Evolutionary conservation across 176 grass and related monocot species (phyloP).

Genomic region (bread wheat (Triticum aestivum)): DNA sequence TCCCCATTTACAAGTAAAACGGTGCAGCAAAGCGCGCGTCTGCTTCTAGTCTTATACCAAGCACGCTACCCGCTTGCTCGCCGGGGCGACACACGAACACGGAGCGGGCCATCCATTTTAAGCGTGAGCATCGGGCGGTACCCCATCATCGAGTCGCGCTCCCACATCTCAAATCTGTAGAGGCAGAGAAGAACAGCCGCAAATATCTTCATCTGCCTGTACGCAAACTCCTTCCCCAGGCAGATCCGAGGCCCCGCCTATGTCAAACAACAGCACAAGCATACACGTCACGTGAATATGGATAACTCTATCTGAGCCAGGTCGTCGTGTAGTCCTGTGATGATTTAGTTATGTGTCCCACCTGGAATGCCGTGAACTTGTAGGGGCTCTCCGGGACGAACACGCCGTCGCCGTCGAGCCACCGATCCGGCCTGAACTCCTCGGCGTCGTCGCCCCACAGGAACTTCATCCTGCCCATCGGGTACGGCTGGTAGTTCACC

Average conservation of each 20-base stretch:
- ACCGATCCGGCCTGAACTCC: conserved; percentile 76
- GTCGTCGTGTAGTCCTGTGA: neutral
- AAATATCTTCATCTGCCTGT: conserved; percentile 83
- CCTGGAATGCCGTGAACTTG: conserved; percentile 87
- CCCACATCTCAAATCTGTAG: conserved; percentile 68
- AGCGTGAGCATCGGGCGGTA: conserved; percentile 53
- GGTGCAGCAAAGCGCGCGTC: too few species aligned
- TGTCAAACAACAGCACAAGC: neutral
- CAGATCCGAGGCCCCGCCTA: conserved; percentile 81
- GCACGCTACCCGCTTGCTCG: neutral
- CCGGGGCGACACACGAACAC: conserved; percentile 41
- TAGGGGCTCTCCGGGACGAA: conserved; percentile 69
- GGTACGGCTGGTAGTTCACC: conserved; percentile 73
- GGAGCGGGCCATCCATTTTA: conserved; percentile 53
- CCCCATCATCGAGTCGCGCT: conserved; percentile 20
- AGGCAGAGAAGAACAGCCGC: conserved; percentile 47
- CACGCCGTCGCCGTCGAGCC: conserved; percentile 48
- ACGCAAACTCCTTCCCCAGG: conserved; percentile 89
- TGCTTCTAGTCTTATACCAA: neutral
- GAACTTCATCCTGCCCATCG: conserved; percentile 85
- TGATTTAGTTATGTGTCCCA: neutral
- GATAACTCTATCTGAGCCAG: neutral
- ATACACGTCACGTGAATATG: neutral
- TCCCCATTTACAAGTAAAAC: too few species aligned
- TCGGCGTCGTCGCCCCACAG: conserved; percentile 76